Conservation (phyloP, 345 rosid genomes). For the Limnanthes douglasii region DNA sequence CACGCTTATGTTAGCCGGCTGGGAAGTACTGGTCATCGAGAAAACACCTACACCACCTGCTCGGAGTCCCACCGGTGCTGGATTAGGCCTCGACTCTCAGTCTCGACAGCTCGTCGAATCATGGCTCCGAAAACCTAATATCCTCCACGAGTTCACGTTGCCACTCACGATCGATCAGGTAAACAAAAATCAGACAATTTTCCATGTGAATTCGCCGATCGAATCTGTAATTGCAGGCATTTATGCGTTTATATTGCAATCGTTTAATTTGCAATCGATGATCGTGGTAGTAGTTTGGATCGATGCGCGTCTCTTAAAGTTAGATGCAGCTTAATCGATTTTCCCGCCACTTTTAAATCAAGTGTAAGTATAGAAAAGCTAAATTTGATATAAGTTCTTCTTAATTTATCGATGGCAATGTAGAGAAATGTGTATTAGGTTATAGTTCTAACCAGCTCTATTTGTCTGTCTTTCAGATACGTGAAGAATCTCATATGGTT, state of each 20-base stretch:
- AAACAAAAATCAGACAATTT: not conserved
- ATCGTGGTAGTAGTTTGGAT: no score
- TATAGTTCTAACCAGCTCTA: no score
- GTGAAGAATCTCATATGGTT: no score
- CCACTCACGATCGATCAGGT: constrained; percentile 54
- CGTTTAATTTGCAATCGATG: not conserved
- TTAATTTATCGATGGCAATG: no score
- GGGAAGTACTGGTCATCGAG: constrained; percentile 57
- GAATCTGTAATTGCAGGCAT: no score
- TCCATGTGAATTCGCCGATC: not conserved
- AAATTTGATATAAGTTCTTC: no score
- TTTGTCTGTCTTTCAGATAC: no score
- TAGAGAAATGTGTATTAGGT: no score
- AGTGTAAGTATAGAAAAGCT: no score
- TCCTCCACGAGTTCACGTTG: constrained; percentile 27
- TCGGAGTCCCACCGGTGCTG: constrained; percentile 77
- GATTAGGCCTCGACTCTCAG: constrained; percentile 44
- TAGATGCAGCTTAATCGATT: not conserved
- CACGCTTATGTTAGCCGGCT: constrained; percentile 43
- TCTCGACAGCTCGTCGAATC: constrained; percentile 32
- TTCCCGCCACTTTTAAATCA: not conserved
- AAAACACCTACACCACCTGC: constrained; percentile 38
- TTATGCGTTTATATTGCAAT: not conserved
- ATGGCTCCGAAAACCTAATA: constrained; percentile 36
- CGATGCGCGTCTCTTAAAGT: no score